These are phyloP conservation scores for Tolypocladium ophioglossoides DNA, from an alignment of 2,329 filamentous ascomycete genomes.

Conservation along the genomic window DNA sequence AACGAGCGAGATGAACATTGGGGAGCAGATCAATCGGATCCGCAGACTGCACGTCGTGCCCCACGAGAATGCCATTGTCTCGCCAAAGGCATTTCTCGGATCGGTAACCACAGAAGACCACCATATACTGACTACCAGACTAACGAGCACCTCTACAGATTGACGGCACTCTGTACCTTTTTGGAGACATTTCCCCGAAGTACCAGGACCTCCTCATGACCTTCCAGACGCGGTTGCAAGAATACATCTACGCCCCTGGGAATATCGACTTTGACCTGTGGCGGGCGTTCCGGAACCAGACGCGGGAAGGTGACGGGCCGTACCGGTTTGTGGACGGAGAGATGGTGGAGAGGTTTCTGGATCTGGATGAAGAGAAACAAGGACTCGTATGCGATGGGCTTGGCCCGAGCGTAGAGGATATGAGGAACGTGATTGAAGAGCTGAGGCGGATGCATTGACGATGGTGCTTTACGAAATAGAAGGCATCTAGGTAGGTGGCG, in stretches of 20 bases:
- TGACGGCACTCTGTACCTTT: slow-evolving; percentile 86
- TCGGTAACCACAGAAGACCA: slow-evolving; percentile 50
- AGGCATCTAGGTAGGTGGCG: slow-evolving; percentile 1
- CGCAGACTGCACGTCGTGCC: slow-evolving; percentile 59
- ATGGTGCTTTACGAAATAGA: too few species aligned
- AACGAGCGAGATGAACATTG: slow-evolving; percentile 72
- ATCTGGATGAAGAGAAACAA: slow-evolving; percentile 51
- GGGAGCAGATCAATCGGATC: slow-evolving; percentile 90
- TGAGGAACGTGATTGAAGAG: slow-evolving; percentile 52
- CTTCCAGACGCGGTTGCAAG: slow-evolving; percentile 63
- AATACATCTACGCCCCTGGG: slow-evolving; percentile 57
- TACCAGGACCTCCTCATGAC: slow-evolving; percentile 73
- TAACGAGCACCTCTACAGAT: slow-evolving; percentile 39
- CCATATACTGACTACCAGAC: not conserved
- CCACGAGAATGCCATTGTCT: slow-evolving; percentile 54
- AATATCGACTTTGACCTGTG: slow-evolving; percentile 67
- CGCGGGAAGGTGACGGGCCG: slow-evolving; percentile 65
- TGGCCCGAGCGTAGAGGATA: slow-evolving; percentile 51
- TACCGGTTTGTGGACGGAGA: slow-evolving; percentile 89
- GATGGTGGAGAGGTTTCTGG: slow-evolving; percentile 75
- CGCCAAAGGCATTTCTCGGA: slow-evolving; percentile 76
- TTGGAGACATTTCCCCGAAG: slow-evolving; percentile 62
- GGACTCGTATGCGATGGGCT: slow-evolving; percentile 41
- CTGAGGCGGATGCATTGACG: slow-evolving; percentile 50
- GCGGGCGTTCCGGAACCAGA: slow-evolving; percentile 68